A percentile compares a stretch with the other conserved stretches of the same genome.
phyloP scores from a whole-genome alignment of 768 basidiomycete species.

The Tylopilus intermedius region DNA sequence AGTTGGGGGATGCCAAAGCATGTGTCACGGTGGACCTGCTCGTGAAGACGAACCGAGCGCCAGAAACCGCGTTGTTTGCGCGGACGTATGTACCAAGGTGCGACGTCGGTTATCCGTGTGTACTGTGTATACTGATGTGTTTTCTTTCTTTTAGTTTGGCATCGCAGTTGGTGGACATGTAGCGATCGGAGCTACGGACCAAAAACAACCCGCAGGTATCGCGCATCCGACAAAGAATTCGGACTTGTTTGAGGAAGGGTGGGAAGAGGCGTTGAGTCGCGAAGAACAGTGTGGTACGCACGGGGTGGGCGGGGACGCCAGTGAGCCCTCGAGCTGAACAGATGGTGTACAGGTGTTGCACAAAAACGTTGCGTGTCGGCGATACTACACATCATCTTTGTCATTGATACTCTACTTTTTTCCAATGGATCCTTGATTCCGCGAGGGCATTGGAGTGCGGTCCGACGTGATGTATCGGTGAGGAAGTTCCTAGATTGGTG shows the following conservation, averaged over 20 bases:
- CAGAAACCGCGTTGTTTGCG: conserved; percentile 92
- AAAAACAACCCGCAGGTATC: conserved; percentile 65
- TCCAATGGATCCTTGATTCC: too few species aligned
- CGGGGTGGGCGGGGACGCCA: conserved; percentile 7
- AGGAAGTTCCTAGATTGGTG: neutral
- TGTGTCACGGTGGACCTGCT: conserved; percentile 90
- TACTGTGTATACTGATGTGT: neutral
- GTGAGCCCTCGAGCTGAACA: conserved; percentile 8
- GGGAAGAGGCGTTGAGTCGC: conserved; percentile 39
- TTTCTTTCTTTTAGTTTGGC: conserved; percentile 47
- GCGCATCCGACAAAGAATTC: conserved; percentile 66
- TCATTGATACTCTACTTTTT: too few species aligned
- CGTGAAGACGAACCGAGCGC: conserved; percentile 75
- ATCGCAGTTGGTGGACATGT: conserved; percentile 64
- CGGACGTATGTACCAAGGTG: conserved; percentile 89
- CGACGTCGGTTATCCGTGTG: conserved; percentile 3
- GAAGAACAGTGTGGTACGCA: conserved; percentile 25
- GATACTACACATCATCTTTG: too few species aligned
- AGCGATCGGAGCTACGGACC: conserved; percentile 67
- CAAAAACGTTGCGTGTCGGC: too few species aligned
- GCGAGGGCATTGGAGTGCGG: too few species aligned
- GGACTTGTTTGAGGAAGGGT: conserved; percentile 74
- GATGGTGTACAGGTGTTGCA: too few species aligned
- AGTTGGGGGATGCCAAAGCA: conserved; percentile 55
- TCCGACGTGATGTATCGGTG: too few species aligned